phyloP scores from a whole-genome alignment of 768 basidiomycete genomes.

The Mycena galericulata region DNA sequence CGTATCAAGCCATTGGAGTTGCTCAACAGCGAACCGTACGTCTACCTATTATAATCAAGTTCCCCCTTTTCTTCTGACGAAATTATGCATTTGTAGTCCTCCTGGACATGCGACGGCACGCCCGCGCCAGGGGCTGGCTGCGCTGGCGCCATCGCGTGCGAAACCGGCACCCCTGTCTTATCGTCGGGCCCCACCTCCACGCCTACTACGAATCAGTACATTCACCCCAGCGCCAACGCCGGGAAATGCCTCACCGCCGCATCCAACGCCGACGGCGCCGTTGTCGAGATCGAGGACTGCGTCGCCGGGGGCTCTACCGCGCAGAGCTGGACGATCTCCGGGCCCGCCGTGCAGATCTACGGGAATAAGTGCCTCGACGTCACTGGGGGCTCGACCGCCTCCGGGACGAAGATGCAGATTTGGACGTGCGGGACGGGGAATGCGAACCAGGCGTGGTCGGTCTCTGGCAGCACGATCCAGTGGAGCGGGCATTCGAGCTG shows the following conservation, averaged over 20 bases:
- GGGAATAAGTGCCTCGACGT: constrained; percentile 39
- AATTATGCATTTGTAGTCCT: background rate
- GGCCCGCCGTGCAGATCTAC: constrained; percentile 31
- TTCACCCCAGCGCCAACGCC: constrained; percentile 18
- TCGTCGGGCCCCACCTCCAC: constrained; percentile 15
- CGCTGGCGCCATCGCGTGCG: constrained; percentile 29
- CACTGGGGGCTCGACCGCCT: constrained; percentile 32
- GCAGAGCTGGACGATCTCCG: constrained; percentile 36
- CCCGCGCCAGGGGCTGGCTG: constrained; percentile 21
- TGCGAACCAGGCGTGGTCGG: constrained; percentile 35
- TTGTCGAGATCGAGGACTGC: too few relatives aligned
- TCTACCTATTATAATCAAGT: background rate
- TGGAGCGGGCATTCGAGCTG: constrained; percentile 17
- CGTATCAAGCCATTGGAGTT: constrained; percentile 46
- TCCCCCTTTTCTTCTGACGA: background rate
- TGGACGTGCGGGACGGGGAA: too few relatives aligned
- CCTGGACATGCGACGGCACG: constrained; percentile 20
- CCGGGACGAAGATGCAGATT: constrained; percentile 40
- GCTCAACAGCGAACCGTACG: constrained; percentile 30
- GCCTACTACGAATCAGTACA: constrained; percentile 10
- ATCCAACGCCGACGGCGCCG: constrained; percentile 40
- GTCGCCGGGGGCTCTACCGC: too few relatives aligned
- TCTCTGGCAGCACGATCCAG: constrained; percentile 16
- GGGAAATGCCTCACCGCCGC: constrained; percentile 38
- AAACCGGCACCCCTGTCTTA: constrained; percentile 20